phyloP scores from a whole-genome alignment of 1,139 yeast genomes.

The Debaryomyces nepalensis region DNA sequence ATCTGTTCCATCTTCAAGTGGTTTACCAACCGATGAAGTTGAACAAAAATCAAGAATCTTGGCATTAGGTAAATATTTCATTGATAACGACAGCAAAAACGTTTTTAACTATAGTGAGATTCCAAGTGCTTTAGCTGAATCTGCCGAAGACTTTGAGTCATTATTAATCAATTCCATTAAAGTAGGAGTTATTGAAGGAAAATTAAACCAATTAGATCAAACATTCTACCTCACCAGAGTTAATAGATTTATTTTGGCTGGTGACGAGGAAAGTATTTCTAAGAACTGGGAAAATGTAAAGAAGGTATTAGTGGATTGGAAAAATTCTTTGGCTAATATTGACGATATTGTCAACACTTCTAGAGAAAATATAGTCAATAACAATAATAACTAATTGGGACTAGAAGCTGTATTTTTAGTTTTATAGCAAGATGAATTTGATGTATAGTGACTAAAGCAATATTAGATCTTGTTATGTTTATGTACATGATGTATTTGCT shows the following conservation, averaged over 20 bases:
- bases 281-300: constrained; percentile 44
- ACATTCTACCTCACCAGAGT: constrained; percentile 50
- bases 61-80: constrained; percentile 46
- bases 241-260: constrained; percentile 48
- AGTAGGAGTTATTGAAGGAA: constrained; percentile 51
- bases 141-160: constrained; percentile 44
- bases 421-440: neutral
- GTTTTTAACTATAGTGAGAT: constrained; percentile 45
- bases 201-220: constrained; percentile 50
- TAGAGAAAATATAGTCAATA: constrained; percentile 50
- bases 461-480: neutral
- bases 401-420: neutral
- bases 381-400: constrained; percentile 18
- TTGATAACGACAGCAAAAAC: constrained; percentile 30
- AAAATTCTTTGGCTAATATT: constrained; percentile 44
- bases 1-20: constrained; percentile 17
- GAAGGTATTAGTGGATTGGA: constrained; percentile 45
- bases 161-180: constrained; percentile 50
- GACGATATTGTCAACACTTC: constrained; percentile 49
- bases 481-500: constrained; percentile 5
- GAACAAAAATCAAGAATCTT: constrained; percentile 45
- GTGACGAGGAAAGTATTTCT: constrained; percentile 32
- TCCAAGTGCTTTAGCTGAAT: constrained; percentile 34
- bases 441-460: constrained; percentile 4
- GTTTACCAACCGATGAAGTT: constrained; percentile 24